Evolutionary conservation across 208 protist species (phyloP).

Genomic region (Endotrypanum monterogeii): DNA sequence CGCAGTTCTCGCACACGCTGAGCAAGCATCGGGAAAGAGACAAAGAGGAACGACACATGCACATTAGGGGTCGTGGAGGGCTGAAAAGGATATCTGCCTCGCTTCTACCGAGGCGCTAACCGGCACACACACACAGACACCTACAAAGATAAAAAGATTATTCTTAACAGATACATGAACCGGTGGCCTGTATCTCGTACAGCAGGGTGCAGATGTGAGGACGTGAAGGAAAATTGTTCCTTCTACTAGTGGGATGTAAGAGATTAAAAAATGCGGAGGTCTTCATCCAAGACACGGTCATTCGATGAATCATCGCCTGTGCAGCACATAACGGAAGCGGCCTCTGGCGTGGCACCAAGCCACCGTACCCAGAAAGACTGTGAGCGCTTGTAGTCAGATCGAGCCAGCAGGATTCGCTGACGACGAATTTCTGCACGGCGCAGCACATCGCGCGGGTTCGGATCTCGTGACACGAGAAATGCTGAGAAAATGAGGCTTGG

Average conservation of each 20-base stretch:
- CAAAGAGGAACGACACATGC: too few relatives aligned
- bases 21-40: too few relatives aligned
- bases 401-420: constrained; percentile 16
- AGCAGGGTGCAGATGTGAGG: not conserved
- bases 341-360: constrained; percentile 36
- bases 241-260: not conserved
- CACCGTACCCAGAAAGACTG: constrained; percentile 40
- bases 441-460: constrained; percentile 66
- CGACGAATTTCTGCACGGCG: constrained; percentile 36
- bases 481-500: constrained; percentile 41
- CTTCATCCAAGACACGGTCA: not conserved
- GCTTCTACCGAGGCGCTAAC: too few relatives aligned
- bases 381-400: constrained; percentile 5
- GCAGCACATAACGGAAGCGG: constrained; percentile 20
- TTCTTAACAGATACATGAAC: too few relatives aligned
- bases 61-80: too few relatives aligned
- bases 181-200: too few relatives aligned
- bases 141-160: too few relatives aligned
- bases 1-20: too few relatives aligned
- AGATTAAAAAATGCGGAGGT: not conserved
- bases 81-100: too few relatives aligned
- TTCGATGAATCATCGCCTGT: not conserved
- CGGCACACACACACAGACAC: too few relatives aligned
- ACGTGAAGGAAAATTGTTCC: not conserved
- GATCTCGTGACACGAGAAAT: constrained; percentile 13